A percentile compares a stretch with the other conserved stretches of the same genome.
Evolutionary conservation across 345 rosid genomes (phyloP).

Genomic region (Aquilaria malaccensis): DNA sequence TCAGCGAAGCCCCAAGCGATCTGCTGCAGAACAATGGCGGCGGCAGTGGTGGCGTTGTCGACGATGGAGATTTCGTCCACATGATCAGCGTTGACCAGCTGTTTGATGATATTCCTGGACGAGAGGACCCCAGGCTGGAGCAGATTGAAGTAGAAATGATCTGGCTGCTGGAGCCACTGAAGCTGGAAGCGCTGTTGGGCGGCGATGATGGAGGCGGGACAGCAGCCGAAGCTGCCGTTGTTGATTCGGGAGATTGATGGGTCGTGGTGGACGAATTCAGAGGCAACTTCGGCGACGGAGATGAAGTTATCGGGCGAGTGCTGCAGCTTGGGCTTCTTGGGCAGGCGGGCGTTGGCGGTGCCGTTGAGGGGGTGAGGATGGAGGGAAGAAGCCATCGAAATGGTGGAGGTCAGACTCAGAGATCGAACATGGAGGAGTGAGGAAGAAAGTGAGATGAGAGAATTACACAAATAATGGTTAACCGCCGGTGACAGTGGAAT

Average conservation of each 20-base stretch:
- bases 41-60: conserved; percentile 97
- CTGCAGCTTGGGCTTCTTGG: conserved; percentile 31
- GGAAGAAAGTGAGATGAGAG: not conserved
- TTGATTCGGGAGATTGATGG: conserved; percentile 57
- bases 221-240: conserved; percentile 92
- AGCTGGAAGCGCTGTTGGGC: conserved; percentile 66
- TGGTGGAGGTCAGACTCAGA: not conserved
- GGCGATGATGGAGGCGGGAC: conserved; percentile 61
- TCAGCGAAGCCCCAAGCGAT: conserved; percentile 64
- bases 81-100: conserved; percentile 65
- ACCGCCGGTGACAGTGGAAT: not conserved
- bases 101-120: conserved; percentile 44
- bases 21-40: conserved; percentile 69
- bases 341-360: conserved; percentile 15
- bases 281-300: conserved; percentile 35
- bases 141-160: conserved; percentile 54
- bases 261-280: conserved; percentile 83
- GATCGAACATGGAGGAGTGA: not conserved
- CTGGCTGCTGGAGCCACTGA: conserved; percentile 67
- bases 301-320: conserved; percentile 19
- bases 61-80: conserved; percentile 72
- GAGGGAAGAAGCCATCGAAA: conserved; percentile 27
- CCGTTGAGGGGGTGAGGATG: conserved; percentile 20
- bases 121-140: conserved; percentile 46
- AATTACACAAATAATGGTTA: conserved; percentile 3